Evolutionary conservation across 148 eudicot species (phyloP).

Genomic region (Rhododendron williamsianum): DNA sequence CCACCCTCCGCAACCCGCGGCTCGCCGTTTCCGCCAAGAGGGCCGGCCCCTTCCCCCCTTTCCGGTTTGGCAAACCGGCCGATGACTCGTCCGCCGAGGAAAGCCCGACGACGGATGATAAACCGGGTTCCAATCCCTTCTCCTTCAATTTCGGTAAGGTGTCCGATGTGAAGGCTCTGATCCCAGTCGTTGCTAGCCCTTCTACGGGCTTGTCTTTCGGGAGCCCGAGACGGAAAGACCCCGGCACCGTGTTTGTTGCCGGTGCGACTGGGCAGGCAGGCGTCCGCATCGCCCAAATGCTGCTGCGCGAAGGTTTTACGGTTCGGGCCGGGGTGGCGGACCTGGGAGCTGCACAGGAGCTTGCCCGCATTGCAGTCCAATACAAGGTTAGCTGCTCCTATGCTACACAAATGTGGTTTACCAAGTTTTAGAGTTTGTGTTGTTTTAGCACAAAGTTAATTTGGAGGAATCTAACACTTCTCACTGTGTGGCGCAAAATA

Average conservation of each 20-base stretch:
- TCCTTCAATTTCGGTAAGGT: slow-evolving; percentile 49
- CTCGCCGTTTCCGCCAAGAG: slow-evolving; percentile 43
- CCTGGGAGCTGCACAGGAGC: slow-evolving; percentile 75
- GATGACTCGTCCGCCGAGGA: slow-evolving; percentile 10
- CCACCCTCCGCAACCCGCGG: slow-evolving; percentile 21
- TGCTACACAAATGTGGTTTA: background rate
- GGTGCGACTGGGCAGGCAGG: slow-evolving; percentile 87
- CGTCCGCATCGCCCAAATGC: slow-evolving; percentile 53
- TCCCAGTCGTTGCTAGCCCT: slow-evolving; percentile 47
- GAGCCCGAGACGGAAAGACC: slow-evolving; percentile 51
- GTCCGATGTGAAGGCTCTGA: slow-evolving; percentile 53
- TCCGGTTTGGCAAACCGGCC: slow-evolving; percentile 25
- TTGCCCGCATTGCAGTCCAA: slow-evolving; percentile 66
- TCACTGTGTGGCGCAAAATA: background rate
- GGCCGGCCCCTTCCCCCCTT: slow-evolving; percentile 23
- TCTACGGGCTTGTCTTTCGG: slow-evolving; percentile 36
- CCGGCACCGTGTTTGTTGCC: slow-evolving; percentile 85
- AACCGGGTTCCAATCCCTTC: slow-evolving; percentile 34
- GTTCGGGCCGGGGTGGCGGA: slow-evolving; percentile 95
- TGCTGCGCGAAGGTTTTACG: slow-evolving; percentile 65
- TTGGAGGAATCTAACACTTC: background rate
- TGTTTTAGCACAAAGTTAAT: background rate
- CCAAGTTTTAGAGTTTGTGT: background rate
- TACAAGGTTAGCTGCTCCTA: slow-evolving; percentile 55
- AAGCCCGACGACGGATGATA: background rate